Base-by-base conservation (phyloP, 2,329 filamentous ascomycete genomes). In the Clathrospora elynae region DNA sequence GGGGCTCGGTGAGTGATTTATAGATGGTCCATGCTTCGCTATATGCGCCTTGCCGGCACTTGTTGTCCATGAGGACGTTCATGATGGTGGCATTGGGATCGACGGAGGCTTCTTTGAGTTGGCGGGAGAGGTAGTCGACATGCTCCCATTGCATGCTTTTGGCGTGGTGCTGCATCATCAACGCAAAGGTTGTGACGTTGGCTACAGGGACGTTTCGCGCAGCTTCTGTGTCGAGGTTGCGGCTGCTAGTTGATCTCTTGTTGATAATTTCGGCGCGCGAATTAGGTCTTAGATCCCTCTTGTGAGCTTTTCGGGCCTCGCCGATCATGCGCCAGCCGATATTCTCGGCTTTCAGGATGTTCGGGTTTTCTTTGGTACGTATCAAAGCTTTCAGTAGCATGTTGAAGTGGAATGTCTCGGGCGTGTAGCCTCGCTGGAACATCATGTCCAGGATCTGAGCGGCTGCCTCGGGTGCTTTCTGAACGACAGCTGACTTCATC, bases 401-500 rank as follows among this genome's bases (percentile, higher is more conserved):
- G 61, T 96, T 95, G 42, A 93, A 76, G 53, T 95, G 88, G 36
- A 87, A 85, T 2, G 87, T 75, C 26, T 87, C 83, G 2, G 88
- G 84, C 43, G 77, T 75, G 22, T 90, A 79, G 1, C 83, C 83
- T 57, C 80, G 82, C 37, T 80, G 75, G 55, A 84, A 82, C 86
- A 95, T 92, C 51, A 90, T 78, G 10, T 86, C 79, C 18, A 93
- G 75, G 6, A 95, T 88, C 46, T 82, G 81, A 37, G 81, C 77
- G 3, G 89, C 88, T 2, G 85, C 86, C 42, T 87, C 80, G 3
- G 68, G 62, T 5, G 58, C 71, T 62, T 59, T 78, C 44, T 84
- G 81, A 11, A 85, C 85, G 42, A 95, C 87, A 6, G 95, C 80
- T 35, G 87, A 83, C 69, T 92, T 92, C 61, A 95, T 79, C 91